Evolutionary conservation across 2,329 filamentous ascomycete genomes (phyloP).

Genomic region (Aspergillus pseudoterreus): DNA sequence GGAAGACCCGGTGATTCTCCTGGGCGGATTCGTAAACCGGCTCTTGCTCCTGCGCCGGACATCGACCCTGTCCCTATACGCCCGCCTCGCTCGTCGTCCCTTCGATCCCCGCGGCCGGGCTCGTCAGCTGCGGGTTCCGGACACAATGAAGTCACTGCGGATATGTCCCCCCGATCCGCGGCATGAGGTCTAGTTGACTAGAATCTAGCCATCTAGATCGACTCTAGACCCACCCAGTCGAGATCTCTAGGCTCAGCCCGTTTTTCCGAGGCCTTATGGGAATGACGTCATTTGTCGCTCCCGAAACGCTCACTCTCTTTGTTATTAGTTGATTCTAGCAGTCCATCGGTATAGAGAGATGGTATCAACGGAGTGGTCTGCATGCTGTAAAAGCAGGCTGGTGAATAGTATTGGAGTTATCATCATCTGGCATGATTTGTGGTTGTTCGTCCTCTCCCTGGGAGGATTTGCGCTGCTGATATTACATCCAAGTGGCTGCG

Average conservation of each 20-base stretch:
- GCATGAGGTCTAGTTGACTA: neutral
- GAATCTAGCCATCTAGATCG: neutral
- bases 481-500: no score
- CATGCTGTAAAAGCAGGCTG: no score
- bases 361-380: no score
- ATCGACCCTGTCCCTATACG: slow-evolving; percentile 27
- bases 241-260: neutral
- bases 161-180: slow-evolving; percentile 13
- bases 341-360: no score
- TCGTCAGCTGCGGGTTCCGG: slow-evolving; percentile 9
- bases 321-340: neutral
- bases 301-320: neutral
- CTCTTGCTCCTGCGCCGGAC: slow-evolving; percentile 30
- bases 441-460: no score
- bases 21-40: slow-evolving; percentile 18
- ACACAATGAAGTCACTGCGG: slow-evolving; percentile 1
- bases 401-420: no score
- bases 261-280: neutral
- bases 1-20: slow-evolving; percentile 13
- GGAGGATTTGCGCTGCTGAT: no score
- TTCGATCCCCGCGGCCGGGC: slow-evolving; percentile 19
- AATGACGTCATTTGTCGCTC: neutral
- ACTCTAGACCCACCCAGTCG: neutral
- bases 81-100: slow-evolving; percentile 39
- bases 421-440: no score